Evolutionary conservation across 2,329 filamentous ascomycete species (phyloP), one percentile per base, ranked within the genome.

Genomic region (Diaporthe aspalathi): DNA sequence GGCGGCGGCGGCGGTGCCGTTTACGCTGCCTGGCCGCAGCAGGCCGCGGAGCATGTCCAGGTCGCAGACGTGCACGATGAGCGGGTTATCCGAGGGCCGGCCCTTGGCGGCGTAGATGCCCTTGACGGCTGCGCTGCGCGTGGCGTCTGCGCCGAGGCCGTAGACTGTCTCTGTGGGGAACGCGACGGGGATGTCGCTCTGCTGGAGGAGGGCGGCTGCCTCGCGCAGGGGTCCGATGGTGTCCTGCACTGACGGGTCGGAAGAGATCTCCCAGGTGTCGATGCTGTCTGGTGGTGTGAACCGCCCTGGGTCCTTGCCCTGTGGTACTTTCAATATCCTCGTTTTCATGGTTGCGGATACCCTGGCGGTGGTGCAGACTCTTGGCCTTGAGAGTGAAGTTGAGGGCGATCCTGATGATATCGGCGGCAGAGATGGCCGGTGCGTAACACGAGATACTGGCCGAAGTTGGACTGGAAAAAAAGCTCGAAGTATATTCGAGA

Each of bases 81-180:
- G 88, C 22, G 96, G 96, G 80, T 99, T 99, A 79, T 99, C 96
- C 8, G 92, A 93, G 4, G 96, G 96, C 69, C 96, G 85, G 70
- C 94, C 93, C 83, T 99, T 99, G 67, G 94, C 94, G 27, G 89
- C 87, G 81, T 96, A 99, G 75, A 99, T 99, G n/a, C 94, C 95
- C 78, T 88, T 90, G 8, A 98, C 95, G 2, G 95, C 93, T 29
- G 84, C 86, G 77, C 91, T 94, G 76, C 94, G 89, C 32, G 95
- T 98, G 14, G 96, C 96, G 83, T 98, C 96, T 17, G 96, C 96
- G n/a, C 94, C 96, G 9, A 99, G 87, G 0, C 96, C 96, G 80
- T 99, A 99, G 0, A 99, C 96, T 0, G 96, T 99, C 83, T 99
- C 96, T 0, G 96, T 99, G 0, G 96, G 96, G 79, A 99, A 99